phyloP scores from a whole-genome alignment of 2,329 filamentous ascomycete species.

The Cryphonectria nitschkei region DNA sequence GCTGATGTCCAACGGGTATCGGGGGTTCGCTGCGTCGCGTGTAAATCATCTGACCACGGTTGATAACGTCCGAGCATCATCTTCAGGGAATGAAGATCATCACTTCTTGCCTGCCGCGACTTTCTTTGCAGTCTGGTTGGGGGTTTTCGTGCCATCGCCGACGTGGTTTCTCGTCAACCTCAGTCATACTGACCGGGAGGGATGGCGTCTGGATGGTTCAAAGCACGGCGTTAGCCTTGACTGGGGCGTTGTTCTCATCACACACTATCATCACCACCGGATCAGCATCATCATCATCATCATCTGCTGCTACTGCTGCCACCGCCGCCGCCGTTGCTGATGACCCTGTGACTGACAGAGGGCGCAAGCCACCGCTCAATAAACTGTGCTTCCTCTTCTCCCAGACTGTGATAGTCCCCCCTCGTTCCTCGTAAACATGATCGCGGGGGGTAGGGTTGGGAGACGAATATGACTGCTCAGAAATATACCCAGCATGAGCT shows the following conservation, averaged over 20 bases:
- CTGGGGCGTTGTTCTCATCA: not conserved
- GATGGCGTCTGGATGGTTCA: not conserved
- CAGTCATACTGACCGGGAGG: too few species aligned
- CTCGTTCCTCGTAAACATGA: not conserved
- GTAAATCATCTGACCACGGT: conserved; percentile 9
- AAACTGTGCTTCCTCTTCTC: not conserved
- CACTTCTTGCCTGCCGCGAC: not conserved
- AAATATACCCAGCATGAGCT: not conserved
- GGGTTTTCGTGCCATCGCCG: not conserved
- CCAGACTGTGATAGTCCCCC: not conserved
- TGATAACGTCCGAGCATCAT: not conserved
- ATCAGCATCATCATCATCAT: not conserved
- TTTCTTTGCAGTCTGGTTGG: not conserved
- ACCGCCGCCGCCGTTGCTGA: not conserved
- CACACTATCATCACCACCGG: not conserved
- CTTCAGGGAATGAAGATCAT: not conserved
- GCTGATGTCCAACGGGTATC: conserved; percentile 3
- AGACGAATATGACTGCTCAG: conserved; percentile 16
- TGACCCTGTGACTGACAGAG: not conserved
- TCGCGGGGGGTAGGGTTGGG: not conserved
- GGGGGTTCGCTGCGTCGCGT: not conserved
- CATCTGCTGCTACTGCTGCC: not conserved
- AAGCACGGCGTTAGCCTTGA: not conserved
- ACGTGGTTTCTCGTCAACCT: too few species aligned
- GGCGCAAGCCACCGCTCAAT: not conserved